Evolutionary conservation across 305 asterid genomes (phyloP), one percentile per base, ranked within the genome.

Genomic region (Fraxinus xanthoxyloides): DNA sequence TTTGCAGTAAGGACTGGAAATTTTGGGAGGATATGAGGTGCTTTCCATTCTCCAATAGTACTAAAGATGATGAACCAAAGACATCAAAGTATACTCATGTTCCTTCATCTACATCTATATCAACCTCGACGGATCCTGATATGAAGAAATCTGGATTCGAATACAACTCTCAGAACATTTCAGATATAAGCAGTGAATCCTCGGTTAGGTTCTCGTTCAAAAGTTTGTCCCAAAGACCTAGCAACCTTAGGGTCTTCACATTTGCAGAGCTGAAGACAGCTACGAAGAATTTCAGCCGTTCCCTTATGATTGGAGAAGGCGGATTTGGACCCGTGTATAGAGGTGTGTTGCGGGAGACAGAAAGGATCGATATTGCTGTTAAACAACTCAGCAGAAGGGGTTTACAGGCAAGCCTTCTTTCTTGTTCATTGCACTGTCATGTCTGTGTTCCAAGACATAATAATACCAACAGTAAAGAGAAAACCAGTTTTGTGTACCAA

Each of bases 331-430:
- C 97, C 0, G 98, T 93, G 23, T 95, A 89, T 70, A 84, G 92
- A 75, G 98, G 94, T 8, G 85, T 88, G 61, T 74, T 91, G 31
- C 76, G 84, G 21, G 97, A 92, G 75, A 76, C 13, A 0, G 86
- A 85, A 74, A 82, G 84, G 84, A 85, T 88, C 28, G 93, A 93
- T 80, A 82, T 93, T 81, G 98, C 97, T 59, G 98, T 93, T 24
- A 95, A 95, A 76, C 97, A 95, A 80, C 98, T 95, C 82, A 92
- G 98, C 89, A 91, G 85, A 85, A 90, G 98, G 84, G 98, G 98
- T 65, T 89, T 95, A 84, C 98, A 95, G 98, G 98, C 88, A 88
- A 90, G 86, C 51, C 43, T 34, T 74, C 31, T 83, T 70, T 70
- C 74, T 19, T 21, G 7, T 63, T 69, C 28, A 24, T 59, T 12